Percentiles rank a stretch among this genome's conserved stretches.
Evolutionary conservation across 345 rosid genomes (phyloP).

Genomic region (Melaleuca quinquenervia): DNA sequence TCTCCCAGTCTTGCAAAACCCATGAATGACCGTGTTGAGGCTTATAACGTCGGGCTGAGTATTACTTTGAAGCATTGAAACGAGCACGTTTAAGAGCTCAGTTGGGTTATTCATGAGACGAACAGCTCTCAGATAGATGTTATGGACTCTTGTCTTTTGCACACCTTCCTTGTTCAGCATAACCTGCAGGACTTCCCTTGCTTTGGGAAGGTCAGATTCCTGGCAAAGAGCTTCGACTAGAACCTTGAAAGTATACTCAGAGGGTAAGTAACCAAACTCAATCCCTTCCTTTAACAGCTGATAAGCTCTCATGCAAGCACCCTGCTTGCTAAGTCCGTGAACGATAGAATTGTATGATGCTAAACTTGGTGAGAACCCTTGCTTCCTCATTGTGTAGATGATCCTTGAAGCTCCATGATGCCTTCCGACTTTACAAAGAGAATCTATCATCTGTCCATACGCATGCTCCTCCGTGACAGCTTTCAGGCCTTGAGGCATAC

Average conservation of each 20-base stretch:
- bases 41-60: slow-evolving; percentile 71
- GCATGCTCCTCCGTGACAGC: slow-evolving; percentile 40
- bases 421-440: slow-evolving; percentile 48
- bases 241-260: slow-evolving; percentile 63
- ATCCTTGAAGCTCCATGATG: slow-evolving; percentile 78
- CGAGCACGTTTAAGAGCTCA: slow-evolving; percentile 58
- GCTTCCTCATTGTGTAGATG: slow-evolving; percentile 62
- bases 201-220: slow-evolving; percentile 41
- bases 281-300: slow-evolving; percentile 72
- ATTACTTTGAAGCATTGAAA: slow-evolving; percentile 62
- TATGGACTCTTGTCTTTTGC: slow-evolving; percentile 55
- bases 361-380: slow-evolving; percentile 38
- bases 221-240: slow-evolving; percentile 64
- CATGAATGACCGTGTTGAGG: slow-evolving; percentile 67
- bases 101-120: slow-evolving; percentile 45
- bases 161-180: slow-evolving; percentile 49
- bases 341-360: slow-evolving; percentile 66
- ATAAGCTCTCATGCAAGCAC: slow-evolving; percentile 70
- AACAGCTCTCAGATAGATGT: slow-evolving; percentile 67
- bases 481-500: slow-evolving; percentile 47
- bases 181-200: slow-evolving; percentile 35
- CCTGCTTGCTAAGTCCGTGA: slow-evolving; percentile 65
- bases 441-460: slow-evolving; percentile 65
- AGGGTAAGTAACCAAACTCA: slow-evolving; percentile 49
- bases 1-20: slow-evolving; percentile 69